Conservation (phyloP, 495 filamentous ascomycete species). For the Bathelium albidoporum region DNA sequence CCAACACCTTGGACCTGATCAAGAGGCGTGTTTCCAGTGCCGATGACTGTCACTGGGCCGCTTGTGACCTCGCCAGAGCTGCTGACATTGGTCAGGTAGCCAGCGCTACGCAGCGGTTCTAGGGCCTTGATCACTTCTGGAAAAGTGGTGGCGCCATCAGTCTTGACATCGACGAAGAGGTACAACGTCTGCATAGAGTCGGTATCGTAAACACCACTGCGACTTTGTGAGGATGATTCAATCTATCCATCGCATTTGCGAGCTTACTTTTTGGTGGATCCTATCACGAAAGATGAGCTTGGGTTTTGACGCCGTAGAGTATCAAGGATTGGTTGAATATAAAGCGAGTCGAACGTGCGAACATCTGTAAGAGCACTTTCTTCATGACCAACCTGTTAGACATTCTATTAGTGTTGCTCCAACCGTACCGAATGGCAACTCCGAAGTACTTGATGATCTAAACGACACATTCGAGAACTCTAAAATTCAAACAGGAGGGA, state of each 20-base stretch:
- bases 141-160: conserved; percentile 24
- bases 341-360: conserved; percentile 32
- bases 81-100: conserved; percentile 28
- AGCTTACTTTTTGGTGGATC: conserved; percentile 21
- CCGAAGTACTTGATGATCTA: background rate
- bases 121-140: conserved; percentile 27
- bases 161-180: conserved; percentile 36
- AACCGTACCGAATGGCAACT: too few relatives aligned
- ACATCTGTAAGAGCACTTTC: conserved; percentile 23
- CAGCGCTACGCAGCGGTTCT: conserved; percentile 19
- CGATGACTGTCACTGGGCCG: conserved; percentile 30
- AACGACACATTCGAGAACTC: background rate
- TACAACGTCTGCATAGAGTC: conserved; percentile 29
- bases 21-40: conserved; percentile 32
- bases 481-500: background rate
- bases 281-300: conserved; percentile 19
- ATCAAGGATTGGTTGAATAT: conserved; percentile 32
- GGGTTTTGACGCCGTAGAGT: conserved; percentile 30
- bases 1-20: conserved; percentile 37
- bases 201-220: conserved; percentile 32
- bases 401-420: background rate
- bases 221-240: background rate
- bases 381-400: conserved; percentile 32
- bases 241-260: background rate
- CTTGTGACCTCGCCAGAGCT: conserved; percentile 17